Evolutionary conservation across 2,329 filamentous ascomycete genomes (phyloP), one percentile per base, ranked within the genome.

Genomic region (Sporothrix variecibatus): DNA sequence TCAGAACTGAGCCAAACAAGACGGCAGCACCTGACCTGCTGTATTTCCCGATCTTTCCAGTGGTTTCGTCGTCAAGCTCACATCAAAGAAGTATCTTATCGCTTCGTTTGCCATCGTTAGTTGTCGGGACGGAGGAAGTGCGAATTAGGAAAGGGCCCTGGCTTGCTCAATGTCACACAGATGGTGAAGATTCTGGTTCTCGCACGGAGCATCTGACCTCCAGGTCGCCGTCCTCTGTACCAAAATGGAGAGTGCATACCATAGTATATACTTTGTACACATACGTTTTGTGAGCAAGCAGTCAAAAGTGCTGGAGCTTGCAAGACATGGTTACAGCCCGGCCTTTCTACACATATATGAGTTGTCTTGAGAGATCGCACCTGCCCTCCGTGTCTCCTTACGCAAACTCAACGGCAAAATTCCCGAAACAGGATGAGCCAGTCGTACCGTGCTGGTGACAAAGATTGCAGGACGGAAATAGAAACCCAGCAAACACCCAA

Each of bases 131-230:
- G 43, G 65, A 68, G 65, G 26, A 68, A 51, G 65, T 51, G 40
- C 65, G 46, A 34, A 51, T 49, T 34, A 68, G 65, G 65, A 68
- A 68, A 68, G 65, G 65, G 26, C 15, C 20, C 23, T 68, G 6
- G 43, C 28, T 26, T 34, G 7, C 15, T 28, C 34, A 28, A 11
- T 67, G 62, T 46, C 62, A 67, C 38, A 67, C 62, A 67, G 34
- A 23, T 67, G n/a, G 51, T 23, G 26, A 26, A 56, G 23, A 56
- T 28, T 56, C 15, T 56, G 23, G 51, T 28, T 56, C 51, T 56
- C 51, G 51, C 51, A 28, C 51, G 51, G 51, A 49, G 23, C 23
- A 56, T 23, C 23, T 56, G 51, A 56, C 23, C 43, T 49, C 15
- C 15, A 49, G 43, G 43, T 49, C 43, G 43, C 15, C 43, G 43